A percentile compares a stretch with the other conserved stretches of the same genome.
phyloP scores from a whole-genome alignment of 257 asterid genomes.

The Nicotiana noctiflora region DNA sequence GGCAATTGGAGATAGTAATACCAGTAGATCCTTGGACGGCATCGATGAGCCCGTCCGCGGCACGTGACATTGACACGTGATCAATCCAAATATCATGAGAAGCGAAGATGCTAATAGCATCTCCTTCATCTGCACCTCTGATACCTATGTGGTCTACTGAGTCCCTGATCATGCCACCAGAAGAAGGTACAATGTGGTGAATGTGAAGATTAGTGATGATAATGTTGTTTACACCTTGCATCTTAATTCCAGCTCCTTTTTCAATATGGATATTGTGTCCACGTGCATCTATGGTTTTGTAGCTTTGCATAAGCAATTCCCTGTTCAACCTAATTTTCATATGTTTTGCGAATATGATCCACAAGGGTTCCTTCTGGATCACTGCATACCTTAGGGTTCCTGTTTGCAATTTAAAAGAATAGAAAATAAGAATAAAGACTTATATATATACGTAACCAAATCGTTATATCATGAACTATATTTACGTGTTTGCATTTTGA shows the following conservation, averaged over 20 bases:
- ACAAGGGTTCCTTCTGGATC: conserved; percentile 29
- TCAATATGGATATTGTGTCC: conserved; percentile 20
- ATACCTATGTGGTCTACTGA: conserved; percentile 18
- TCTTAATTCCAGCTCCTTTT: conserved; percentile 27
- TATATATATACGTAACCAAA: too few relatives aligned
- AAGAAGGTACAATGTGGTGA: conserved; percentile 11
- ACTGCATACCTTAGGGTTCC: conserved; percentile 37
- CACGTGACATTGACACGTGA: conserved; percentile 36
- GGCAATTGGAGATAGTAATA: conserved; percentile 31
- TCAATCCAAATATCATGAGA: conserved; percentile 48
- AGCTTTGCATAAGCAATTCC: conserved; percentile 18
- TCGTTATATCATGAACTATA: too few relatives aligned
- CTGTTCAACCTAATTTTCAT: conserved; percentile 21
- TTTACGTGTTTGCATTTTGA: too few relatives aligned
- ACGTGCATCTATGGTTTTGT: conserved; percentile 31
- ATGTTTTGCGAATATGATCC: conserved; percentile 20
- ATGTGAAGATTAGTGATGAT: conserved; percentile 24
- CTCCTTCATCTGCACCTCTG: conserved; percentile 24
- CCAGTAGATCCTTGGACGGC: conserved; percentile 27
- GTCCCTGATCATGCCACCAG: conserved; percentile 21
- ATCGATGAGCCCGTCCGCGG: conserved; percentile 25
- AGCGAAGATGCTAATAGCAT: conserved; percentile 22
- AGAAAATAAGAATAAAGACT: too few relatives aligned
- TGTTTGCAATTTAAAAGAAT: background rate
- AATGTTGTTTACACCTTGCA: conserved; percentile 22